Base-by-base conservation (phyloP, 2,329 filamentous ascomycete genomes). In the Aspergillus versicolor region DNA sequence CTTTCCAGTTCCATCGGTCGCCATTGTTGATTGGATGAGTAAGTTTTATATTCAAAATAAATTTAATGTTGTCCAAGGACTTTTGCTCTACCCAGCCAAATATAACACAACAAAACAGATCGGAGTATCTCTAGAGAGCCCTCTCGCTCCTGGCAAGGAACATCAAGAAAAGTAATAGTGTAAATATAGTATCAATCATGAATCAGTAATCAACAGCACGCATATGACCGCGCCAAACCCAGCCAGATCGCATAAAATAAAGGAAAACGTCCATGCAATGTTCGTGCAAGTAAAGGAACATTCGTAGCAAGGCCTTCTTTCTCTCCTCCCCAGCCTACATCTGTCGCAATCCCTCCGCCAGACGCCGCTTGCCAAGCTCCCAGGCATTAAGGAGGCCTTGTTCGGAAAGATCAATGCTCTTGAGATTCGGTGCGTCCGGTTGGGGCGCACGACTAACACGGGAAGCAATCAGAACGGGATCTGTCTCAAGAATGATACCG, bases 401-500 rank as follows among this genome's bases (percentile, higher is more conserved):
- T 77, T 97, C 93, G 69, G 91, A 95, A 55, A 97, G 86, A 74
- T 97, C 93, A 75, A 97, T 93, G 72, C 90, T 91, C 81, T 94
- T 91, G 75, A 97, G 85, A 71, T 92, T 91, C 8, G 84, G 82
- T 67, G 92, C 88, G 78, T 99, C 94, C 69, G 96, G 90, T 42
- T 88, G 87, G 9, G 94, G 94, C 41, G 94, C 92, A 75, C 89
- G 88, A 82, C 91, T 96, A 69, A 97, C 94, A 65, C 94, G 83
- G 73, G 92, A 92, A 48, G 93, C 89, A 64, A 99, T 90, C 69
- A 96, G 90, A 62, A 94, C 93, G 1, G 94, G 92, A 74, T 99
- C 94, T 0, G 93, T 97, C 80, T 99, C 94, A 60, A 99, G 86
- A 67, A 99, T 93, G 72, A 97, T 95, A 59, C 94, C 94, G 71